Base-by-base conservation (phyloP, 192 early-diverging fungal genomes). In the Chytriomyces confervae region DNA sequence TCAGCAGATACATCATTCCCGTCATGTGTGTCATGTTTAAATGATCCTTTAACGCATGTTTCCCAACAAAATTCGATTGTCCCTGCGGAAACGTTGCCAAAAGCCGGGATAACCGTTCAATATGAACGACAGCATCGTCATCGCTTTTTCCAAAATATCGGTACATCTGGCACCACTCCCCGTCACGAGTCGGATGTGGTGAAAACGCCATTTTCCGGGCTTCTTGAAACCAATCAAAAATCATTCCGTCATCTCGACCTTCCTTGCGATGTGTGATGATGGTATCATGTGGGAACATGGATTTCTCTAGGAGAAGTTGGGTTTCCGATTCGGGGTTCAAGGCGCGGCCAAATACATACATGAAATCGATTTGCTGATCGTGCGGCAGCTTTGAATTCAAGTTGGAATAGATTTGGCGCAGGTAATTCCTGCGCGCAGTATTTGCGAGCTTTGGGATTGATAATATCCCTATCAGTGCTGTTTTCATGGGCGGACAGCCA, bases 211-310 rank as follows among this genome's bases (percentile, higher is more conserved):
- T n/a, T 7, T 29, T 50, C 36, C 69, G 16, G 7, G 69, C 69
- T 8, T 20, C 7, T 29, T 23, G 51, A 20, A 70, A 57, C 69
- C 69, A 70, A 53, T 70, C 69, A 47, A 70, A 53, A 16, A 70
- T n/a, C 27, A 53, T 70, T 13, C 69, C 69, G 27, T 70, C 69
- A 70, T 70, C 69, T 7, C 69, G 69, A 53, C 45, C 50, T 53
- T 70, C 69, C 23, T 53, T 23, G 8, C 69, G 47, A 5, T 70
- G 49, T 27, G 69, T 70, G 3, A 70, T 50, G 7, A 70, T n/a
- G 16, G 36, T 53, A 43, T 70, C 69, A 53, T 36, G 7, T 7
- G 50, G 47, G 11, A n/a, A 18, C 6, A 9, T 11, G 11, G 9
- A 13, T 36, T 53, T 2, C 66, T 76, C 74, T 23, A 43, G 24